Evolutionary conservation across 139 green algal species (phyloP), one percentile per base, ranked within the genome.

Genomic region (Trebouxia sp.): DNA sequence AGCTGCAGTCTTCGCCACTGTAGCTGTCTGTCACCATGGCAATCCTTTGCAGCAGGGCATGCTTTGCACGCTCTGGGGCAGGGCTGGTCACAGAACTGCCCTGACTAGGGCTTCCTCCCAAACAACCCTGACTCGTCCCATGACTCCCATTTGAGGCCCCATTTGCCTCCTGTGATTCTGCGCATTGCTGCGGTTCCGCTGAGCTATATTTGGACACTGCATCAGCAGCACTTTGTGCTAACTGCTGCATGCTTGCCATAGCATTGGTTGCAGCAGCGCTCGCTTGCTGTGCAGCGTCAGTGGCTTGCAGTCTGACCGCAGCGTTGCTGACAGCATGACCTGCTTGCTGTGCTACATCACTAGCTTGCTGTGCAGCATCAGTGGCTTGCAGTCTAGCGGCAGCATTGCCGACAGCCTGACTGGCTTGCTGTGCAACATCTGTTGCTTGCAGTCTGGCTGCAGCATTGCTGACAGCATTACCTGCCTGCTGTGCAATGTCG

Each of bases 21-120:
- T 43, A 72, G 11, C 35, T 41, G 15, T 72, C 11, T 72, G 32
- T 72, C 62, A 72, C 62, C 62, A 72, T 72, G 11, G 28, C 62
- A 30, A 72, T 72, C 62, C 62, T 42, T 35, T 45, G 32, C 62
- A 72, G 9, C 62, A 72, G 35, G 17, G 62, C 62, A 26, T 41
- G 62, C 62, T 45, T 43, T 72, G 62, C 62, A 39, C 15, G 32
- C 32, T 72, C 62, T 42, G 32, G 62, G 9, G 62, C 62, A 72
- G 62, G 20, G 62, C 62, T 35, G 43, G 1, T 38, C 11, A 30
- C 12, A 30, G 35, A n/a, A n/a, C n/a, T n/a, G n/a, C n/a, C n/a
- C n/a, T n/a, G n/a, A n/a, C n/a, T n/a, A n/a, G n/a, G n/a, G n/a
- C n/a, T n/a, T n/a, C n/a, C n/a, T n/a, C n/a, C n/a, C n/a, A n/a